Percentiles rank a stretch among this genome's conserved stretches.
phyloP scores from a whole-genome alignment of 768 basidiomycete genomes.

The Pleurotus pulmonarius region DNA sequence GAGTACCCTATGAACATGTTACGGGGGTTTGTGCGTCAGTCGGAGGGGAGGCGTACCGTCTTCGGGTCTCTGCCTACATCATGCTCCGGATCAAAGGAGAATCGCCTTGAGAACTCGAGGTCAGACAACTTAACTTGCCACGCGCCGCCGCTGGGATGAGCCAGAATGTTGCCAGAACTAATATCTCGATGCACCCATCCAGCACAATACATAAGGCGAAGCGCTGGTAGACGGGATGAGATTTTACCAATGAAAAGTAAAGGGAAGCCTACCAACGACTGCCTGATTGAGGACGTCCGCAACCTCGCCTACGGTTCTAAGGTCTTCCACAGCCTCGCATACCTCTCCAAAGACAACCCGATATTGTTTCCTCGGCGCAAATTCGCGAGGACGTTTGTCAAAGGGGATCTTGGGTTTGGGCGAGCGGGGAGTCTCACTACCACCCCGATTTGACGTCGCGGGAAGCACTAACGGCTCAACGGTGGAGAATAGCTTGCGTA shows the following conservation, averaged over 20 bases:
- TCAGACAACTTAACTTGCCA: not conserved
- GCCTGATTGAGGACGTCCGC: not conserved
- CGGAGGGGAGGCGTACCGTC: not conserved
- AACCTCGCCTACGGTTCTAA: not conserved
- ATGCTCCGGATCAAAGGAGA: not conserved
- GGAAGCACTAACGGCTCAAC: too few relatives aligned
- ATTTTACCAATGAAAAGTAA: not conserved
- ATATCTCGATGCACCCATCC: slow-evolving; percentile 5
- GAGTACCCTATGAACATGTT: too few relatives aligned
- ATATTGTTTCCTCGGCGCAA: not conserved
- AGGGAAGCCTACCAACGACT: not conserved
- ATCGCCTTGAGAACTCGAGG: not conserved
- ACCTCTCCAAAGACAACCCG: not conserved
- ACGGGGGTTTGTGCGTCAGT: not conserved
- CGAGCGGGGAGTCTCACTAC: not conserved
- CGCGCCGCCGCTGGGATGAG: not conserved
- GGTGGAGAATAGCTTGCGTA: too few relatives aligned
- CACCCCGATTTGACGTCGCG: too few relatives aligned
- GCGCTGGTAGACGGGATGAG: not conserved
- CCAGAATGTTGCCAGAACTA: not conserved
- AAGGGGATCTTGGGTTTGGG: not conserved
- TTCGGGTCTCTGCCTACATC: not conserved
- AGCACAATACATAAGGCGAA: not conserved
- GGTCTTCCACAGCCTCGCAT: not conserved
- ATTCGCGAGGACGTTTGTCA: not conserved